A percentile compares a stretch with the other conserved stretches of the same genome.
These are phyloP conservation scores for Herpetospermum pedunculosum DNA, from an alignment of 306 rosid genomes.

Conservation along the genomic window DNA sequence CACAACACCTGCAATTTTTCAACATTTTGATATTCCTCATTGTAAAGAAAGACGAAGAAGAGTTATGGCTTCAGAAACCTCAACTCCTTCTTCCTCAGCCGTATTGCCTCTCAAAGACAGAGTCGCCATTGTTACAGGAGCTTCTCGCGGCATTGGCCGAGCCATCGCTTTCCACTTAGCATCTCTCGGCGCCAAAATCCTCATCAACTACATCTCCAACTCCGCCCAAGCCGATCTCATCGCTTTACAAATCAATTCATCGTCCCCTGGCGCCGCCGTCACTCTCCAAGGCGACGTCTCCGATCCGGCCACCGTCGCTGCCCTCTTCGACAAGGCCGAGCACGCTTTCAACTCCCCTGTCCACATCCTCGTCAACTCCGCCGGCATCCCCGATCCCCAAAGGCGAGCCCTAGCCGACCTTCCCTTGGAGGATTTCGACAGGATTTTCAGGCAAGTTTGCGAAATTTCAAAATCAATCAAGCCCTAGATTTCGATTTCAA, in stretches of 20 bases:
- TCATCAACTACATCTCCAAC: slow-evolving; percentile 26
- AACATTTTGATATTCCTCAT: neutral
- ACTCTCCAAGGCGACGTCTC: slow-evolving; percentile 19
- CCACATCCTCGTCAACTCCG: slow-evolving; percentile 28
- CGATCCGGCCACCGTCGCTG: slow-evolving; percentile 23
- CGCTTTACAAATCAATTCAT: slow-evolving; percentile 24
- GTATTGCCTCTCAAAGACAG: slow-evolving; percentile 20
- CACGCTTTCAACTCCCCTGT: slow-evolving; percentile 15
- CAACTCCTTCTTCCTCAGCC: neutral
- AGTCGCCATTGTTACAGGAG: slow-evolving; percentile 47
- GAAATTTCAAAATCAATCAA: neutral
- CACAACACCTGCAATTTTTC: neutral
- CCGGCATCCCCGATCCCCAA: slow-evolving; percentile 24
- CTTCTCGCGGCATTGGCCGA: slow-evolving; percentile 42
- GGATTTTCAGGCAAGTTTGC: slow-evolving; percentile 10
- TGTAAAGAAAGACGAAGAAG: neutral
- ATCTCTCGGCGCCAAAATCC: slow-evolving; percentile 36
- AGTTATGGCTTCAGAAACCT: neutral
- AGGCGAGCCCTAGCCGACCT: slow-evolving; percentile 23
- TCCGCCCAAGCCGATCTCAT: slow-evolving; percentile 21
- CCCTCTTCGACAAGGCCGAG: slow-evolving; percentile 28
- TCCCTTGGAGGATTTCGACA: slow-evolving; percentile 25
- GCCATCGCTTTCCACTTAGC: slow-evolving; percentile 35
- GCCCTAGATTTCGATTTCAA: neutral
- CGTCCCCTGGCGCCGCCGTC: neutral